These are phyloP conservation scores for Dalechampia spathulata DNA, from an alignment of 441 rosid genomes.

Conservation along the genomic window DNA sequence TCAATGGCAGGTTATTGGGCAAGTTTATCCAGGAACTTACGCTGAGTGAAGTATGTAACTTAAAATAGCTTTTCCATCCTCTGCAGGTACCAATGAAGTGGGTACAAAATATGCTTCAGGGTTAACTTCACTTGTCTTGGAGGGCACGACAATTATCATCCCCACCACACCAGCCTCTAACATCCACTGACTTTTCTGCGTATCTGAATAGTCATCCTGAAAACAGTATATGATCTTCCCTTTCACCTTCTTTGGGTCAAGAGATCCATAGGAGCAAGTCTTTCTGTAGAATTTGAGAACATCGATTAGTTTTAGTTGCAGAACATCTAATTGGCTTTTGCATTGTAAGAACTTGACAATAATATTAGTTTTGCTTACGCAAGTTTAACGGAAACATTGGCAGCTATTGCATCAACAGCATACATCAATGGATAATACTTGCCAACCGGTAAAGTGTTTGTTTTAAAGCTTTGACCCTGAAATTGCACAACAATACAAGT, in stretches of 20 bases:
- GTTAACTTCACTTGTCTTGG: not conserved
- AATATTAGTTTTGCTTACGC: no score
- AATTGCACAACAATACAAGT: no score
- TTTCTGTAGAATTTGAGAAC: conserved; percentile 16
- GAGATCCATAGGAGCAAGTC: conserved; percentile 12
- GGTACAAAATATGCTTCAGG: conserved; percentile 21
- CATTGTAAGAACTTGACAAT: no score
- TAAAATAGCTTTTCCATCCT: conserved; percentile 22
- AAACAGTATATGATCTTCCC: conserved; percentile 30
- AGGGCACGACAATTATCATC: conserved; percentile 16
- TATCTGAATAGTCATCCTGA: not conserved
- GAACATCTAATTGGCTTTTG: no score
- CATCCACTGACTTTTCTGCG: conserved; percentile 12
- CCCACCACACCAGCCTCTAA: conserved; percentile 25
- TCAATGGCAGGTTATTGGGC: no score
- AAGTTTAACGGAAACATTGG: not conserved
- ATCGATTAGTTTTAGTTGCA: no score
- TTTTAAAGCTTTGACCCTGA: conserved; percentile 17
- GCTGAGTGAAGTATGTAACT: conserved; percentile 7
- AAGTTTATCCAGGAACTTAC: no score
- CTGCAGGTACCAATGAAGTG: conserved; percentile 18
- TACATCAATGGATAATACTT: conserved; percentile 12
- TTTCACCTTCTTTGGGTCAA: conserved; percentile 20
- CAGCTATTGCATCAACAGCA: conserved; percentile 15
- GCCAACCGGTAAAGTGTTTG: conserved; percentile 8